phyloP scores from a whole-genome alignment of 2,329 filamentous ascomycete species.

The Colletotrichum sp. region DNA sequence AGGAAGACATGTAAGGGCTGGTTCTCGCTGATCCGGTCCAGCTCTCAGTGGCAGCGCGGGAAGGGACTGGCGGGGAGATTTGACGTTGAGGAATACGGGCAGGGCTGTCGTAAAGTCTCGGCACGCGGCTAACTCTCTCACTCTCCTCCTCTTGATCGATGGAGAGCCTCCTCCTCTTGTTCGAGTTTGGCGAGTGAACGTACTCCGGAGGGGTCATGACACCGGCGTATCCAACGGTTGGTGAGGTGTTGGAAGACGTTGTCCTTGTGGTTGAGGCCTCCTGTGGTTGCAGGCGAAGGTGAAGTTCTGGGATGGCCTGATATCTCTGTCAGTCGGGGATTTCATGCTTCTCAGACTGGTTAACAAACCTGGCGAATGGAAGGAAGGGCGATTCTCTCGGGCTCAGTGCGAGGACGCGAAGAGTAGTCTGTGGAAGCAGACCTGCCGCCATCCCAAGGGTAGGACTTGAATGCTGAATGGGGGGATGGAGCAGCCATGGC shows the following conservation, averaged over 20 bases:
- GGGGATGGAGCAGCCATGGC: slow-evolving; percentile 49
- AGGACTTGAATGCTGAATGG: slow-evolving; percentile 44
- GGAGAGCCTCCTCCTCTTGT: slow-evolving; percentile 53
- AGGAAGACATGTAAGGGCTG: slow-evolving; percentile 38
- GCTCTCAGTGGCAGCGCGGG: slow-evolving; percentile 32
- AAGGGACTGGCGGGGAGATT: slow-evolving; percentile 37
- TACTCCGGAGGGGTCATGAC: slow-evolving; percentile 50
- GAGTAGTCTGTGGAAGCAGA: slow-evolving; percentile 33
- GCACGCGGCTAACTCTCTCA: slow-evolving; percentile 48
- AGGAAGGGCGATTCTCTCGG: slow-evolving; percentile 50
- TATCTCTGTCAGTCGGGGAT: background rate
- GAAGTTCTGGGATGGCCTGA: slow-evolving; percentile 52
- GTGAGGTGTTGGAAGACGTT: slow-evolving; percentile 37
- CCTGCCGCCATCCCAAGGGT: slow-evolving; percentile 42
- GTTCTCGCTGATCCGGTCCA: slow-evolving; percentile 38
- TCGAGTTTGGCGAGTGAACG: slow-evolving; percentile 51
- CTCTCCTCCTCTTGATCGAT: slow-evolving; percentile 43
- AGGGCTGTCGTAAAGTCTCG: slow-evolving; percentile 48
- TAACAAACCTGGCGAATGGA: slow-evolving; percentile 58
- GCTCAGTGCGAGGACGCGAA: slow-evolving; percentile 39
- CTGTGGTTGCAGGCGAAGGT: slow-evolving; percentile 36
- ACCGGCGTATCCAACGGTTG: slow-evolving; percentile 32
- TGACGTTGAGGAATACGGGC: slow-evolving; percentile 34
- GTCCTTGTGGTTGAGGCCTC: slow-evolving; percentile 33
- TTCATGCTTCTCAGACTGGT: background rate